phyloP scores from a whole-genome alignment of 164 flowering plant genomes.

The Nelumbo lutea region DNA sequence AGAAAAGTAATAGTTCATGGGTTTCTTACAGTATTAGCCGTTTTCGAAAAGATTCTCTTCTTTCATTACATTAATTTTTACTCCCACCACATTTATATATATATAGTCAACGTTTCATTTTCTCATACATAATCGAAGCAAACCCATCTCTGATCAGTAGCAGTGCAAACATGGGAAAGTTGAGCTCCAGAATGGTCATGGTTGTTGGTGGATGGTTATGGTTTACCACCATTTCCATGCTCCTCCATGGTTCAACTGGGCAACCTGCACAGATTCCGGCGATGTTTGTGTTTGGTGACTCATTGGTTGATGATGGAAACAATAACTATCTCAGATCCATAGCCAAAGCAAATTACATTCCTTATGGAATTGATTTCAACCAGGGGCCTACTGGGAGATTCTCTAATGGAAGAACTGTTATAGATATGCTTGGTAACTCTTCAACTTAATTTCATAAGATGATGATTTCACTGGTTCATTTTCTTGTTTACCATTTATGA shows the following conservation, averaged over 20 bases:
- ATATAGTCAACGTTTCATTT: neutral
- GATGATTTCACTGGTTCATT: no score
- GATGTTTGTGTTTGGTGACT: conserved; percentile 73
- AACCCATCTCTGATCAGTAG: neutral
- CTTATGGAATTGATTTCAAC: conserved; percentile 59
- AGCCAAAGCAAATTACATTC: conserved; percentile 59
- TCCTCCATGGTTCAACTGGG: conserved; percentile 3
- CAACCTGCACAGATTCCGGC: conserved; percentile 37
- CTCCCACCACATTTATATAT: neutral
- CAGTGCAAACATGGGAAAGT: neutral
- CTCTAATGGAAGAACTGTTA: conserved; percentile 51
- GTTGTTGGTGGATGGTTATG: neutral
- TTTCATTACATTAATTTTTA: neutral
- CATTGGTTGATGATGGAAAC: conserved; percentile 65
- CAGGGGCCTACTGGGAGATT: conserved; percentile 70
- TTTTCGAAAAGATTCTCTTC: neutral
- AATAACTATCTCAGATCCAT: conserved; percentile 55
- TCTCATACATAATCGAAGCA: no score
- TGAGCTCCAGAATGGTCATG: neutral
- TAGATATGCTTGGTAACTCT: conserved; percentile 50
- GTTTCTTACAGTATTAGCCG: neutral
- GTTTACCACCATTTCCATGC: neutral
- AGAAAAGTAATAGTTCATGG: neutral
- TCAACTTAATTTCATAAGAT: no score
- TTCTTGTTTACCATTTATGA: no score